Base-by-base conservation (phyloP, 306 rosid genomes). In the Rosa lucieae region DNA sequence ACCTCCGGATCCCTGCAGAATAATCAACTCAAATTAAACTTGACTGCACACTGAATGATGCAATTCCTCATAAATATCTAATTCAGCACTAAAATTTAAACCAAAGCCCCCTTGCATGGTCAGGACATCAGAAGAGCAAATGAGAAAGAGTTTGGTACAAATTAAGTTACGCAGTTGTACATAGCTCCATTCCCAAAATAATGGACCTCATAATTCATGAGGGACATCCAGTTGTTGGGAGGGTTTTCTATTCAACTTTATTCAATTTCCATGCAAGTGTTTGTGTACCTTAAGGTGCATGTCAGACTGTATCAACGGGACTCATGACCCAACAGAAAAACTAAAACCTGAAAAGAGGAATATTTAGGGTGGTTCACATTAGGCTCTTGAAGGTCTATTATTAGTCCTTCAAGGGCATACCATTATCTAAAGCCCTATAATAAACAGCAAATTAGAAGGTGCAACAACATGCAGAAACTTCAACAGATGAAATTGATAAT, bases 1-100 rank as follows among this genome's bases (percentile, higher is more conserved):
- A 20, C 92, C 92, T 8, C 89, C 85, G 6, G 84, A 74, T 15
- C 89, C 92, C 89, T 86, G 88, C 77, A 82, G 8, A 75, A 11
- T 13, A 37, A 35, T 40, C 70, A 51, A 11, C n/a, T 53, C 48
- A 72, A 52, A 63, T 63, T 35, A 73, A 62, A 15, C 43, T 29
- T 68, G 0, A 48, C 62, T 35, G 6, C 11, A 51, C 5, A 1
- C 18, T 10, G 29, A 52, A 72, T 32, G 32, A 18, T 39, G 17
- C 63, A 35, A 51, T 51, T 42, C 63, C 12, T 32, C 13, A 6
- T 5, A 32, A 43, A 29, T 17, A 26, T 48, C n/a, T 17, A 52
- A 20, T 5, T 42, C 40, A 35, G 32, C 46, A 12, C 37, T 59
- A n/a, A 23, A 32, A 21, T 40, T 42, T 4, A 14, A 37, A 56